phyloP scores from a whole-genome alignment of 2,329 filamentous ascomycete species.

The Colletotrichum noveboracense region DNA sequence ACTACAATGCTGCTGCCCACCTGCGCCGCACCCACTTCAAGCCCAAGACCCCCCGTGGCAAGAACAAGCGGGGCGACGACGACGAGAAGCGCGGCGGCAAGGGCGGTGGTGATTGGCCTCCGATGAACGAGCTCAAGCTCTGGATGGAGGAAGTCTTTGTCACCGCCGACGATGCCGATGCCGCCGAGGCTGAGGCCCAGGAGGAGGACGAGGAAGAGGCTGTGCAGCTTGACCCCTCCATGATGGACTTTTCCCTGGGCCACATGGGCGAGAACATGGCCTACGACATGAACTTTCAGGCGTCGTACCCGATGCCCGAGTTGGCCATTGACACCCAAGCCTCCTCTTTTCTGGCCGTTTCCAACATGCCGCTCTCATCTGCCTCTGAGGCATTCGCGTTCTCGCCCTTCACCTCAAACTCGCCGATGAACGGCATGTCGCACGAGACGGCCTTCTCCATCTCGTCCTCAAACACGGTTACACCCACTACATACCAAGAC shows the following conservation, averaged over 20 bases:
- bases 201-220: conserved; percentile 30
- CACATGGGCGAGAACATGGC: conserved; percentile 19
- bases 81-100: conserved; percentile 61
- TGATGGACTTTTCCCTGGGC: conserved; percentile 15
- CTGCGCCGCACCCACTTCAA: conserved; percentile 89
- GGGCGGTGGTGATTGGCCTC: conserved; percentile 58
- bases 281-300: conserved; percentile 7
- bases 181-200: conserved; percentile 18
- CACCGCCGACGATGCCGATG: conserved; percentile 37
- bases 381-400: conserved; percentile 14
- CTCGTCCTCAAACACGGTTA: conserved; percentile 20
- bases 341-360: conserved; percentile 3
- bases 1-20: conserved; percentile 95
- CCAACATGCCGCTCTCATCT: conserved; percentile 17
- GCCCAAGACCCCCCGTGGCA: conserved; percentile 56
- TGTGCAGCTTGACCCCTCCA: background rate
- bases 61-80: conserved; percentile 39
- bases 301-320: conserved; percentile 14
- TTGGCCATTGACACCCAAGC: conserved; percentile 16
- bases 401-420: conserved; percentile 10
- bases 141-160: conserved; percentile 64
- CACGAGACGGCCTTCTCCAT: conserved; percentile 22
- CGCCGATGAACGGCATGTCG: conserved; percentile 17
- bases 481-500: conserved; percentile 16
- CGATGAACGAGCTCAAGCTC: conserved; percentile 61